These are phyloP conservation scores for Boletus sp. DNA, from an alignment of 1,284 basidiomycete species.

Conservation along the genomic window DNA sequence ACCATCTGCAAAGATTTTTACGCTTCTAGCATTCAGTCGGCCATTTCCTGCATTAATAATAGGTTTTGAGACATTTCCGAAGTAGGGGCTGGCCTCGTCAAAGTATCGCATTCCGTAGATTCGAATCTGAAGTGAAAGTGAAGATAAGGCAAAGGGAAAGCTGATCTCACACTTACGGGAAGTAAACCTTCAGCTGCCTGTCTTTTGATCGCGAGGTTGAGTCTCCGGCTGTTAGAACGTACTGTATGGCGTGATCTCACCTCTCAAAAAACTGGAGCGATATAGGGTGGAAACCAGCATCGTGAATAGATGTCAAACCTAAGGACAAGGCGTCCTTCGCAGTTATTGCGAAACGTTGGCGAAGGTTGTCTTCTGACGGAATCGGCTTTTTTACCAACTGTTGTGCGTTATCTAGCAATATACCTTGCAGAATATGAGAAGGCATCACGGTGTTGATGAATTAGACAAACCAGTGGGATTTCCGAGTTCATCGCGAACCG, in stretches of 20 bases:
- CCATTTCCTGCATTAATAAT: slow-evolving; percentile 56
- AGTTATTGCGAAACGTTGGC: slow-evolving; percentile 60
- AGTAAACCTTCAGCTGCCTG: slow-evolving; percentile 56
- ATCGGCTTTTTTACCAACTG: slow-evolving; percentile 59
- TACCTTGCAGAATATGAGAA: slow-evolving; percentile 39
- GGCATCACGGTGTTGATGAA: background rate
- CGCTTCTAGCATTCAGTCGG: slow-evolving; percentile 68
- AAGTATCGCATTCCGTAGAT: slow-evolving; percentile 73
- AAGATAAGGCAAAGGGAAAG: background rate
- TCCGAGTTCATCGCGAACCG: slow-evolving; percentile 65
- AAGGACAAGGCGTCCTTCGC: slow-evolving; percentile 63
- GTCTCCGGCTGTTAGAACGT: background rate
- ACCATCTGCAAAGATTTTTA: slow-evolving; percentile 91
- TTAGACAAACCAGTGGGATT: slow-evolving; percentile 65
- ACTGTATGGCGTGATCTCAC: slow-evolving; percentile 36
- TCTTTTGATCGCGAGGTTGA: slow-evolving; percentile 27
- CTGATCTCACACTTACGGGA: slow-evolving; percentile 46
- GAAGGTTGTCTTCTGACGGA: slow-evolving; percentile 60
- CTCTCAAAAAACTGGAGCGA: slow-evolving; percentile 63
- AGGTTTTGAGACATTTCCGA: slow-evolving; percentile 63
- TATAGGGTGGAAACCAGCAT: slow-evolving; percentile 68
- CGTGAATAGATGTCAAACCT: slow-evolving; percentile 81
- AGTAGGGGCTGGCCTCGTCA: slow-evolving; percentile 69
- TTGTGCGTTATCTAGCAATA: slow-evolving; percentile 71
- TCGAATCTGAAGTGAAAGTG: slow-evolving; percentile 46